These are phyloP conservation scores for Leccinellum luteum DNA, from an alignment of 768 basidiomycete species.

Conservation along the genomic window DNA sequence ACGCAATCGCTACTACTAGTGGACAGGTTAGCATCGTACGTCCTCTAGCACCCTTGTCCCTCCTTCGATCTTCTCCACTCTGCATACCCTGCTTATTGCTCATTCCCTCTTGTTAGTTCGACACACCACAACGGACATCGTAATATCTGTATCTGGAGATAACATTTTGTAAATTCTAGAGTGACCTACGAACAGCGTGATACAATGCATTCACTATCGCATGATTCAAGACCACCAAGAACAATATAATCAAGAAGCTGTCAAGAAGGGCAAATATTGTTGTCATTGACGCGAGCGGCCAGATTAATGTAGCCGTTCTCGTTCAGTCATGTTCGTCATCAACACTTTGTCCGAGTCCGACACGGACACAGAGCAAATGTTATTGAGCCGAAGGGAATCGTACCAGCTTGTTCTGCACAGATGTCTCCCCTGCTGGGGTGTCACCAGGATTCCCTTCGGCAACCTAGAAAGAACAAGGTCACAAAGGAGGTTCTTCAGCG, in stretches of 20 bases:
- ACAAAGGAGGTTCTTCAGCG: slow-evolving; percentile 15
- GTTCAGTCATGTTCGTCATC: not conserved
- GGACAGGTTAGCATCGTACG: too few relatives aligned
- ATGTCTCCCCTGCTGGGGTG: not conserved
- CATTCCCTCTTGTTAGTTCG: slow-evolving; percentile 13
- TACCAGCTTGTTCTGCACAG: slow-evolving; percentile 19
- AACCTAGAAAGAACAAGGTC: slow-evolving; percentile 15
- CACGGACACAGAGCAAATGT: slow-evolving; percentile 22
- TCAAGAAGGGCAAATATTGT: not conserved
- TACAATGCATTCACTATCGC: not conserved
- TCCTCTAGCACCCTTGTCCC: not conserved
- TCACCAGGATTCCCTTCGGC: not conserved
- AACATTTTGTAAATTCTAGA: slow-evolving; percentile 17
- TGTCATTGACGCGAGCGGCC: not conserved
- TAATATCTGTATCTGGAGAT: slow-evolving; percentile 12
- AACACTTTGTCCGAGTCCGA: not conserved
- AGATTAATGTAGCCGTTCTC: not conserved
- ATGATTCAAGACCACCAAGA: not conserved
- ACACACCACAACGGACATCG: slow-evolving; percentile 11
- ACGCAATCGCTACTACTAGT: slow-evolving; percentile 9
- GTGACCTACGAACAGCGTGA: not conserved
- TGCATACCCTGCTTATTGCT: slow-evolving; percentile 24
- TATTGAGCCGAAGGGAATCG: slow-evolving; percentile 38
- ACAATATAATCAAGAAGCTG: not conserved
- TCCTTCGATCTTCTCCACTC: slow-evolving; percentile 9